Percentiles rank a stretch among this genome's conserved stretches.
Conservation (phyloP, 345 rosid species). For the Aquilaria yunnanensis region DNA sequence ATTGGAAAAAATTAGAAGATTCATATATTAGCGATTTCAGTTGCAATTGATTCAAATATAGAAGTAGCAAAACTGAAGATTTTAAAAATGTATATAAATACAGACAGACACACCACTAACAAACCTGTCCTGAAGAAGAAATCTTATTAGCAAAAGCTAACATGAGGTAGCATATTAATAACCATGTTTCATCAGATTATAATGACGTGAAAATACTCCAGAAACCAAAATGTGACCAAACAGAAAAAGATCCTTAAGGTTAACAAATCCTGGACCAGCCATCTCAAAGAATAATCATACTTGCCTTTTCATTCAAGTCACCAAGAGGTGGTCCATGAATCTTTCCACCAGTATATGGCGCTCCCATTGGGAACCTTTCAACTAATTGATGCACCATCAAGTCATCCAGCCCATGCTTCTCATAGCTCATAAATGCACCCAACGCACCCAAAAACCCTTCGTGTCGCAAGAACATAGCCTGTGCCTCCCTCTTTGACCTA, state of each 20-base stretch:
- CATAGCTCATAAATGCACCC: conserved; percentile 99
- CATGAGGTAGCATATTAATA: no score
- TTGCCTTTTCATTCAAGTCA: conserved; percentile 95
- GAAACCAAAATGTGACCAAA: background rate
- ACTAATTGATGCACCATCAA: conserved; percentile 97
- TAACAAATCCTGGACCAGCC: background rate
- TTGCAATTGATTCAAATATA: no score
- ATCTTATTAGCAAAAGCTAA: no score
- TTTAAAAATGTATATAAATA: no score
- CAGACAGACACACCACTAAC: no score
- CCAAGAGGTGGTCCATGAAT: conserved; percentile 98
- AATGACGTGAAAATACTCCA: conserved; percentile 4
- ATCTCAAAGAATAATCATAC: conserved; percentile 15
- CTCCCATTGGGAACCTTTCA: conserved; percentile 99
- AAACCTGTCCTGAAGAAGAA: no score
- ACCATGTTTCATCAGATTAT: background rate
- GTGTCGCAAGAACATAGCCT: conserved; percentile 98
- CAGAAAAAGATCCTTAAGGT: conserved; percentile 8
- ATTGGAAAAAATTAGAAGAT: no score
- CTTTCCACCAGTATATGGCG: conserved; percentile 95
- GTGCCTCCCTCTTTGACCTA: conserved; percentile 92
- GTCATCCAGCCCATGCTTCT: conserved; percentile 97
- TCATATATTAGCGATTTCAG: no score
- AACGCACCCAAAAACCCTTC: conserved; percentile 97
- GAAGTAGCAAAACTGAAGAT: no score